Evolutionary conservation across 2,329 filamentous ascomycete species (phyloP), one percentile per base, ranked within the genome.

Genomic region (Claviceps arundinis): DNA sequence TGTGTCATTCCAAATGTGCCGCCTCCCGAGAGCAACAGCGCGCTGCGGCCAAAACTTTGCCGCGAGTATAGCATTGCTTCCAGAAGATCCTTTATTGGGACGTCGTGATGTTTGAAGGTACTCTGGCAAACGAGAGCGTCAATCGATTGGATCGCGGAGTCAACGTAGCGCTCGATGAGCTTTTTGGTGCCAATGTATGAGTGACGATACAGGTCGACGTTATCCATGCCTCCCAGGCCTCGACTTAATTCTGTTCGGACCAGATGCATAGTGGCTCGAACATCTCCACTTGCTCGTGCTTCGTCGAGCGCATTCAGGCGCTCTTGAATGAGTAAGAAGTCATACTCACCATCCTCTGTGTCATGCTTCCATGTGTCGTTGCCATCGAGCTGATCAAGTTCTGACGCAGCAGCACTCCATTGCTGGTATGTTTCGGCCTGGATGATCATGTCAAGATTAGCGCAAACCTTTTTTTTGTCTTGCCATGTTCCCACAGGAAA

Each of bases 1-100:
- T 95, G 89, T 54, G 87, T 87, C 87, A 95, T 94, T 42, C 89
- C 89, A 68, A 94, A 89, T 0, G 89, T 93, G 1, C 85, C 89
- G 2, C 89, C 89, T 7, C 89, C 89, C 4, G 89, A 94, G 9
- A 95, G 72, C 9, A 94, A 73, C 49, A 95, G 70, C 0, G 88
- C 89, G 56, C 84, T 93, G 56, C 89, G 78, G n/a, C 89, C 89
- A 62, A 89, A 94, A 38, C 86, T 85, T 62, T 90, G 86, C 41
- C 87, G 79, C 1, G 87, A 79, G 52, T 80, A 78, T 46, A 90
- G 67, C 56, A 93, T 73, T 52, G 82, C 80, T 51, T 90, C 84
- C 5, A 89, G 72, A 4, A 81, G 62, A 48, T 76, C 75, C 24
- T 71, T 77, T 44, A 80, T 72, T 49, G 84, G 80, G 40, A 85